A percentile compares a stretch with the other conserved stretches of the same genome.
Conservation (phyloP, 306 rosid genomes). For the Malus asiatica region DNA sequence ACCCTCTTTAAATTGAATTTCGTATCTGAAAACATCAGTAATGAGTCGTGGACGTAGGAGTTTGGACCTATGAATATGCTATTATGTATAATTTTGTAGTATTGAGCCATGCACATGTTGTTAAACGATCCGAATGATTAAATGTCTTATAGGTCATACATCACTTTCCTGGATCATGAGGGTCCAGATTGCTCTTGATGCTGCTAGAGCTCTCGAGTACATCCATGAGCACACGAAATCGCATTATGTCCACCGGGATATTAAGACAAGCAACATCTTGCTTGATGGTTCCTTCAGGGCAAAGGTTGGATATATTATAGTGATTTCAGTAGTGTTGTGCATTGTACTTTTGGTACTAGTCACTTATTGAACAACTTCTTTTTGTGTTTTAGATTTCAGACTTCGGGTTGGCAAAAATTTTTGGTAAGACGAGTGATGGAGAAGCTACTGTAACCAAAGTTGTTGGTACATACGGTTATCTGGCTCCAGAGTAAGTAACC, state of each 20-base stretch:
- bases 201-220: slow-evolving; percentile 97
- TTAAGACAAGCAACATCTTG: slow-evolving; percentile 94
- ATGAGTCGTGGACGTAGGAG: no score
- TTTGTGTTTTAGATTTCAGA: slow-evolving; percentile 68
- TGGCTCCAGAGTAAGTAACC: slow-evolving; percentile 88
- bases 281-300: slow-evolving; percentile 87
- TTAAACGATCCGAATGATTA: slow-evolving; percentile 10
- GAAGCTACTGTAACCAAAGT: slow-evolving; percentile 78
- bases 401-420: slow-evolving; percentile 94
- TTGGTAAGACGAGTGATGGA: slow-evolving; percentile 70
- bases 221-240: slow-evolving; percentile 92
- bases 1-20: no score
- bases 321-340: neutral
- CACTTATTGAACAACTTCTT: neutral
- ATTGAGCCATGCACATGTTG: neutral
- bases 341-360: slow-evolving; percentile 10
- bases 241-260: slow-evolving; percentile 95
- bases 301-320: slow-evolving; percentile 42
- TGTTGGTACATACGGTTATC: slow-evolving; percentile 96
- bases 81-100: neutral
- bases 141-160: slow-evolving; percentile 60
- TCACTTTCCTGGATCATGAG: slow-evolving; percentile 96
- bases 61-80: no score
- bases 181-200: slow-evolving; percentile 86
- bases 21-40: no score